phyloP scores from a whole-genome alignment of 768 basidiomycete species.

The Mycena crocata region DNA sequence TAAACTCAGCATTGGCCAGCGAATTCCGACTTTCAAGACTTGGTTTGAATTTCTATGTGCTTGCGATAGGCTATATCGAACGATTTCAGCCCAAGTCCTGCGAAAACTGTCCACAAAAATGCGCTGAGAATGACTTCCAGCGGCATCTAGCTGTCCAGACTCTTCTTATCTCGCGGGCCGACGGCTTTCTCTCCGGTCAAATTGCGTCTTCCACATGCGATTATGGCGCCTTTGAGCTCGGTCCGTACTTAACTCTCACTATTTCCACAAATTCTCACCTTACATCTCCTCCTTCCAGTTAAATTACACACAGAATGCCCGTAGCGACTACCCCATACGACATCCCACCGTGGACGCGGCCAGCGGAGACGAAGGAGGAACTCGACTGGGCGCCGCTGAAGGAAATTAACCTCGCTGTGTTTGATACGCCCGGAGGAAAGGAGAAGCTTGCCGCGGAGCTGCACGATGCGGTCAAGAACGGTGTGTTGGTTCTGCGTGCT shows the following conservation, averaged over 20 bases:
- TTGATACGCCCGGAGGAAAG: slow-evolving; percentile 45
- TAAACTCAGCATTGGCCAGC: background rate
- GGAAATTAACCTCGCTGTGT: slow-evolving; percentile 52
- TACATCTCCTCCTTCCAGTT: no score
- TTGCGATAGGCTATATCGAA: no score
- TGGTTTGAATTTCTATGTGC: background rate
- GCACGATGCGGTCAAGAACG: slow-evolving; percentile 50
- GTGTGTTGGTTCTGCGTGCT: slow-evolving; percentile 25
- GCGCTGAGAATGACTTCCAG: no score
- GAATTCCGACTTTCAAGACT: background rate
- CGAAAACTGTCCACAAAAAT: no score
- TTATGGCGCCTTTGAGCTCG: slow-evolving; percentile 15
- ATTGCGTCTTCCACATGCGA: background rate
- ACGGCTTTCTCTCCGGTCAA: background rate
- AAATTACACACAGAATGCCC: slow-evolving; percentile 8
- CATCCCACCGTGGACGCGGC: slow-evolving; percentile 31
- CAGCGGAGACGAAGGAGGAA: slow-evolving; percentile 36
- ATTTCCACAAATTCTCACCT: background rate
- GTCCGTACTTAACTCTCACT: background rate
- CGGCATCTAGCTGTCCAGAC: background rate
- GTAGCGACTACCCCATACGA: slow-evolving; percentile 18
- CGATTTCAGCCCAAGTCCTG: no score
- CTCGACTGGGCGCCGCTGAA: slow-evolving; percentile 52
- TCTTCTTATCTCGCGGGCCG: slow-evolving; percentile 5
- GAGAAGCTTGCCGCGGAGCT: slow-evolving; percentile 46